Percentiles rank a stretch among this genome's conserved stretches.
These are phyloP conservation scores for Zalerion maritima DNA, from an alignment of 495 filamentous ascomycete species.

Conservation along the genomic window DNA sequence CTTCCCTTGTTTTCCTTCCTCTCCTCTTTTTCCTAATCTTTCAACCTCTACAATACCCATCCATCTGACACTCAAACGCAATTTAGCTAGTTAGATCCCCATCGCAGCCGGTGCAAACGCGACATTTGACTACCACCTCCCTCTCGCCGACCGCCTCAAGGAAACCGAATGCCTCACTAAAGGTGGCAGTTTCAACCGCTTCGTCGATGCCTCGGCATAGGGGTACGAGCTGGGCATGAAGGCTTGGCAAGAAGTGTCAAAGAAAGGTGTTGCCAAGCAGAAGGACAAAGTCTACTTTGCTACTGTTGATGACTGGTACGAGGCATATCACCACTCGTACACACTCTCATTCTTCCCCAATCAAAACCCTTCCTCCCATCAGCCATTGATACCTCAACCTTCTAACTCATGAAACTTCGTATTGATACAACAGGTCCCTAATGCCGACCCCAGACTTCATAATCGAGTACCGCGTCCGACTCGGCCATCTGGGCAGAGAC, in stretches of 20 bases:
- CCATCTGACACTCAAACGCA: background rate
- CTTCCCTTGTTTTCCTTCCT: background rate
- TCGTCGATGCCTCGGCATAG: constrained; percentile 26
- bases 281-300: constrained; percentile 22
- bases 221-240: constrained; percentile 17
- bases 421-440: constrained; percentile 6
- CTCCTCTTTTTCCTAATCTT: too few relatives aligned
- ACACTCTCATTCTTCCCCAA: too few relatives aligned
- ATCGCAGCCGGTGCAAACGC: constrained; percentile 21
- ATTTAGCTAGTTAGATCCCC: constrained; percentile 14
- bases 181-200: constrained; percentile 20
- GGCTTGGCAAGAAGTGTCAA: constrained; percentile 14
- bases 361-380: too few relatives aligned
- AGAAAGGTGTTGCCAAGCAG: constrained; percentile 2
- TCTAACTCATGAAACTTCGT: too few relatives aligned
- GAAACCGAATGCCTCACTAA: constrained; percentile 22
- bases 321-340: background rate
- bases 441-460: constrained; percentile 6
- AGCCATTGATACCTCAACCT: too few relatives aligned
- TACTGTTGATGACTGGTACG: constrained; percentile 30
- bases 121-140: constrained; percentile 22
- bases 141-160: constrained; percentile 19
- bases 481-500: constrained; percentile 8
- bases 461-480: constrained; percentile 10
- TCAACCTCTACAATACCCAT: too few relatives aligned